Conservation (phyloP, 768 basidiomycete species). For the Lactifluus volemus region DNA sequence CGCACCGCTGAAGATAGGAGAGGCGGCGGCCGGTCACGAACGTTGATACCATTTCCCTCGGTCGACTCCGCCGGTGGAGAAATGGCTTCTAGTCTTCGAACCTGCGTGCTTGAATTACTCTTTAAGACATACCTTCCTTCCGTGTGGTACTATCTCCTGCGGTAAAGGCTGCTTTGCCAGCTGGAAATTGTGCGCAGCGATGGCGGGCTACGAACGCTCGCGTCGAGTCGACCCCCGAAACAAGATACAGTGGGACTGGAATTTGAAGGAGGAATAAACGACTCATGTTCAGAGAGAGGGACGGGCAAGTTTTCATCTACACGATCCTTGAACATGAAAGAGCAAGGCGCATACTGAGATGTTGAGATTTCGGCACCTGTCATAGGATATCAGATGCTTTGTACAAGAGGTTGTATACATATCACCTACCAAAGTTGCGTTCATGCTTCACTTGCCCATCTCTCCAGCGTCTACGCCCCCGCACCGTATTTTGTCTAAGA, state of each 20-base stretch:
- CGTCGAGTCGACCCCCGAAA: neutral
- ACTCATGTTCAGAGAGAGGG: neutral
- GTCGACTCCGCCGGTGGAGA: too few relatives aligned
- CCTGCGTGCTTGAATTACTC: too few relatives aligned
- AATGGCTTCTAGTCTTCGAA: too few relatives aligned
- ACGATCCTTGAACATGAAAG: neutral
- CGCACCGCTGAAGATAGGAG: too few relatives aligned
- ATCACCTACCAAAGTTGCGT: neutral
- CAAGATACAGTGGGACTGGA: neutral
- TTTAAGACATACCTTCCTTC: neutral
- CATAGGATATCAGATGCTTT: neutral
- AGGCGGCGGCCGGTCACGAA: too few relatives aligned
- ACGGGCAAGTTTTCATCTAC: neutral
- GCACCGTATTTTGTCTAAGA: neutral
- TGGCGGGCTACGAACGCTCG: neutral
- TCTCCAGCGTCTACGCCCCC: neutral
- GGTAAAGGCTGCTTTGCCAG: constrained; percentile 1
- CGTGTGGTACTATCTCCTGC: neutral
- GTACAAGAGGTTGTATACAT: neutral
- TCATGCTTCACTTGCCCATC: neutral
- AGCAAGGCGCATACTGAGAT: neutral
- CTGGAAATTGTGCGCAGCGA: constrained; percentile 4
- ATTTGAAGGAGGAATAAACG: neutral
- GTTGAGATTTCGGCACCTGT: neutral
- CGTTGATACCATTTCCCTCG: too few relatives aligned